These are phyloP conservation scores for Ganoderma boninense DNA, from an alignment of 1,284 basidiomycete genomes.

Conservation along the genomic window DNA sequence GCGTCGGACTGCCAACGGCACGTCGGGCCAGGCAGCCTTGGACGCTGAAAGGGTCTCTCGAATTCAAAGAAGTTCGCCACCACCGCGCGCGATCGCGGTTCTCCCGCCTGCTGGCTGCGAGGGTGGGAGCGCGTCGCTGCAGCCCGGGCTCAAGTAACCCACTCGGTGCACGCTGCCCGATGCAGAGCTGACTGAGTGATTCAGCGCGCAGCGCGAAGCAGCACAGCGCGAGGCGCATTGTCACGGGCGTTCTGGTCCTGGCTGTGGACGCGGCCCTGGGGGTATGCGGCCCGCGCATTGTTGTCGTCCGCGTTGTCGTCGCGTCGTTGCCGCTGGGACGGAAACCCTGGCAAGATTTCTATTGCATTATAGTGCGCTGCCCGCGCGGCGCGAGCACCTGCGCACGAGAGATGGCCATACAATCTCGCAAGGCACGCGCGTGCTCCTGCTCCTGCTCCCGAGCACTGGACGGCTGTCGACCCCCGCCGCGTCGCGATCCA, in stretches of 20 bases:
- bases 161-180: neutral
- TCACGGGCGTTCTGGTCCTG: too few relatives aligned
- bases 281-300: neutral
- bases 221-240: neutral
- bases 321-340: neutral
- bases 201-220: neutral
- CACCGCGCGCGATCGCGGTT: slow-evolving; percentile 4
- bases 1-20: slow-evolving; percentile 4
- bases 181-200: neutral
- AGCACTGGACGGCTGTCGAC: slow-evolving; percentile 6
- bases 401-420: neutral
- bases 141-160: neutral
- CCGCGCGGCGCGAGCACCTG: neutral
- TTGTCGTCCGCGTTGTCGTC: neutral
- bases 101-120: neutral
- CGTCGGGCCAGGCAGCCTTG: neutral
- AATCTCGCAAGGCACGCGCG: slow-evolving; percentile 7
- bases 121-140: neutral
- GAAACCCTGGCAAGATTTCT: neutral
- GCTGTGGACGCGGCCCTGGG: too few relatives aligned
- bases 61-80: slow-evolving; percentile 6
- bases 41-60: neutral
- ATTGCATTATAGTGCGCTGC: slow-evolving; percentile 4
- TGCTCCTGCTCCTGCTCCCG: neutral
- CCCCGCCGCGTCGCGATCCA: neutral